Evolutionary conservation across 2,329 filamentous ascomycete genomes (phyloP).

Genomic region (Dactylonectria estremocensis): DNA sequence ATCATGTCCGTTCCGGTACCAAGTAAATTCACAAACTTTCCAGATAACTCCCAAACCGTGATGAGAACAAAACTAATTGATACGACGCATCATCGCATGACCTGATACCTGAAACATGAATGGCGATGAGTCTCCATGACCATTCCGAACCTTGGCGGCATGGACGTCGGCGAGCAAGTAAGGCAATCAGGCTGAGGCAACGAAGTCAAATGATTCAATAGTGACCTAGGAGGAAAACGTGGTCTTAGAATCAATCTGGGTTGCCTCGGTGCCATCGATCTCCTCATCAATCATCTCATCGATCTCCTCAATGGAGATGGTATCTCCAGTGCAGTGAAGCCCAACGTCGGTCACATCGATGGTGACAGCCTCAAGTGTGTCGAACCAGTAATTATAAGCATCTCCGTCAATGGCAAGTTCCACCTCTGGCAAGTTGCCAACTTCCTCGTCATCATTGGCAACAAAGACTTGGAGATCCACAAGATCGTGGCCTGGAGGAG

Average conservation of each 20-base stretch:
- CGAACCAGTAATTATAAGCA: slow-evolving; percentile 45
- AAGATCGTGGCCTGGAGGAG: neutral
- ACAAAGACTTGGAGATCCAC: slow-evolving; percentile 53
- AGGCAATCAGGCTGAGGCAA: neutral
- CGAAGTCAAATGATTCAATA: no score
- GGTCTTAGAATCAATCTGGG: neutral
- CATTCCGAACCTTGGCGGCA: no score
- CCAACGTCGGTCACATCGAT: slow-evolving; percentile 46
- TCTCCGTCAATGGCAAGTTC: slow-evolving; percentile 51
- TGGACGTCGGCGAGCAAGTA: no score
- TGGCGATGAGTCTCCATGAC: no score
- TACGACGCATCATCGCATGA: neutral
- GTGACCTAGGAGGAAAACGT: no score
- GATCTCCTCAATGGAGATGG: slow-evolving; percentile 34
- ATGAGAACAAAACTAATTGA: neutral
- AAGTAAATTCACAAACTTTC: neutral
- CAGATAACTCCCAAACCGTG: neutral
- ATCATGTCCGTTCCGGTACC: no score
- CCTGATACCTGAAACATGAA: neutral
- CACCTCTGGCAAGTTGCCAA: slow-evolving; percentile 46
- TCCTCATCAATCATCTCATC: slow-evolving; percentile 30
- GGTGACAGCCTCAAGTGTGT: slow-evolving; percentile 43
- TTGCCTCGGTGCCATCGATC: slow-evolving; percentile 3
- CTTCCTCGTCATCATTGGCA: slow-evolving; percentile 46
- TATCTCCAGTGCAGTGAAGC: slow-evolving; percentile 37